Evolutionary conservation across 345 rosid genomes (phyloP), one percentile per base, ranked within the genome.

Genomic region (Anacardium occidentale): DNA sequence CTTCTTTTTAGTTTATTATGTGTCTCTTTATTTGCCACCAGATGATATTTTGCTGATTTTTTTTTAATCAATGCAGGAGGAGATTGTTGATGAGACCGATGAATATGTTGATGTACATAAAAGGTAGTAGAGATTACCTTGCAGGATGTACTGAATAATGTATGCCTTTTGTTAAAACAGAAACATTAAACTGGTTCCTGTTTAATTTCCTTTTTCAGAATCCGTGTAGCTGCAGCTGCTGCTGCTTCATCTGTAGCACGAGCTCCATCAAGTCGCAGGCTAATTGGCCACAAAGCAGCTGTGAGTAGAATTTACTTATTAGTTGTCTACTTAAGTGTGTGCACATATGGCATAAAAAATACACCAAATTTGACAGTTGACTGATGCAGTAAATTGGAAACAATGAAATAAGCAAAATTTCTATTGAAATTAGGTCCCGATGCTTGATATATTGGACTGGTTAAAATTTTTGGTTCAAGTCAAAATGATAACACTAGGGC

Each of bases 31-130:
- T 57, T 44, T 24, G 63, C 60, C 25, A 14, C 57, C 21, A 9
- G 53, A 66, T 37, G 32, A 22, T 12, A 8, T 73, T 17, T 22
- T 73, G 51, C 50, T 67, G 18, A 32, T 64, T 56, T 24, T 69
- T n/a, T n/a, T 40, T 34, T 72, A 55, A 32, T 56, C 53, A 34
- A 55, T 63, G 74, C 90, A 94, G 90, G 98, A 94, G 75, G 98
- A 94, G 88, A 94, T 94, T 79, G 97, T 94, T 70, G 98, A 94
- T 76, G 98, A 94, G 81, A 94, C 98, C 21, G 98, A 92, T 87
- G 98, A 92, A 77, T 94, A 85, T 68, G 93, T 94, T 21, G 98
- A 94, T 66, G 98, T 94, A 9, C 98, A 94, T 83, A 94, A 88
- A 82, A 92, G 94, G 95, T 92, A 76, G 7, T 64, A 15, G 32